Conservation (phyloP, 2,329 filamentous ascomycete species). For the Ilyonectria destructans region DNA sequence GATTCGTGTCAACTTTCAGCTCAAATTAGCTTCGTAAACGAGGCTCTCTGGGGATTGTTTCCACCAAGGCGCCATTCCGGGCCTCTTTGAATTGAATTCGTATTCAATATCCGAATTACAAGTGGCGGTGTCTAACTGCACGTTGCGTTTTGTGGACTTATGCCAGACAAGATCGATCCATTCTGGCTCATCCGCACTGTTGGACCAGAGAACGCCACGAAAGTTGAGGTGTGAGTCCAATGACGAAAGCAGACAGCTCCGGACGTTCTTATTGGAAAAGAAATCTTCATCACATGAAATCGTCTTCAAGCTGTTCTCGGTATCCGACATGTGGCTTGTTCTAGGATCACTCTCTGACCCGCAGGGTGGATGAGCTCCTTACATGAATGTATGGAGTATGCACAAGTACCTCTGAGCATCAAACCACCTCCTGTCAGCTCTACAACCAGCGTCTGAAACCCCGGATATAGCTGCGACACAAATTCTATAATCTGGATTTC, state of each 20-base stretch:
- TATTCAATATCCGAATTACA: not conserved
- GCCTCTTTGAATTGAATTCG: not conserved
- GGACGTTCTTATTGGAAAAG: not conserved
- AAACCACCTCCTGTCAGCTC: not conserved
- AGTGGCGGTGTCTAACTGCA: no score
- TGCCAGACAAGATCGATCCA: no score
- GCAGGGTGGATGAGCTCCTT: not conserved
- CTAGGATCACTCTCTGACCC: not conserved
- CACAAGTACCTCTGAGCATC: not conserved
- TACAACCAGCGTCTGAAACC: not conserved
- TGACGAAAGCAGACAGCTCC: not conserved
- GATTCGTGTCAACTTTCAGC: constrained; percentile 49
- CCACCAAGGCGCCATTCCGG: not conserved
- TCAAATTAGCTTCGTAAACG: not conserved
- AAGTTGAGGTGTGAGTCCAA: not conserved
- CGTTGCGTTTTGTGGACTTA: not conserved
- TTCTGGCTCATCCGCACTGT: not conserved
- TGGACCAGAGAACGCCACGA: not conserved
- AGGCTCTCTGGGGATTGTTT: not conserved
- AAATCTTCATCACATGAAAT: not conserved
- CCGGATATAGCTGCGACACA: not conserved
- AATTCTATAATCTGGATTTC: not conserved
- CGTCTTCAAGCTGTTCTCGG: not conserved
- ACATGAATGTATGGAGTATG: not conserved
- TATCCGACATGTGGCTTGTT: not conserved